Percentiles rank a stretch among this genome's conserved stretches.
phyloP scores from a whole-genome alignment of 768 basidiomycete genomes.

The Lactarius hatsudake region DNA sequence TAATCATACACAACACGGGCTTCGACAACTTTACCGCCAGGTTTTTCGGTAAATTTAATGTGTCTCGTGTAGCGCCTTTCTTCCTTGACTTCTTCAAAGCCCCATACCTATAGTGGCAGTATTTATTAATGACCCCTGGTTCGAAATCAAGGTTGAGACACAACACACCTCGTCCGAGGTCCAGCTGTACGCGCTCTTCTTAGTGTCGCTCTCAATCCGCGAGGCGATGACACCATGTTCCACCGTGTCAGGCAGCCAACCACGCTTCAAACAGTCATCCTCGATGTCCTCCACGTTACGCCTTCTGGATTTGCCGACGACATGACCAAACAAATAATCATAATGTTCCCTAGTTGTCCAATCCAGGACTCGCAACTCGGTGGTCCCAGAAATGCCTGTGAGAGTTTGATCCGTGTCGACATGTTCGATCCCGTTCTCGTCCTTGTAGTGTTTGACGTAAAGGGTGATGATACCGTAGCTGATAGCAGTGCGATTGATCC shows the following conservation, averaged over 20 bases:
- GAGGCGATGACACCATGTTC: constrained; percentile 37
- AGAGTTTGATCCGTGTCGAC: constrained; percentile 63
- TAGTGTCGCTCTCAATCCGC: constrained; percentile 53
- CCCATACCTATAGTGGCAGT: constrained; percentile 15
- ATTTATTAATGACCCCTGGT: background rate
- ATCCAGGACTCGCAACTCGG: constrained; percentile 52
- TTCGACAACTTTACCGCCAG: constrained; percentile 21
- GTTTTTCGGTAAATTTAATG: constrained; percentile 14
- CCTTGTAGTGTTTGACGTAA: constrained; percentile 56
- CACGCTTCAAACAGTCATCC: constrained; percentile 38
- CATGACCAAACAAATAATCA: constrained; percentile 59
- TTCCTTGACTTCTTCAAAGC: constrained; percentile 23
- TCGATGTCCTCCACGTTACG: constrained; percentile 33
- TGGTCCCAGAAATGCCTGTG: constrained; percentile 55
- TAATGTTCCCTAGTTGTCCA: constrained; percentile 49
- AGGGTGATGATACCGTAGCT: constrained; percentile 55
- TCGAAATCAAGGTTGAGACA: background rate
- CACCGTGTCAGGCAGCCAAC: constrained; percentile 41
- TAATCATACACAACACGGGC: constrained; percentile 31
- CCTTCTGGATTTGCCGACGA: constrained; percentile 42
- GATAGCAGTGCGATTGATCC: constrained; percentile 66
- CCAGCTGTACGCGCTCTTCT: constrained; percentile 61
- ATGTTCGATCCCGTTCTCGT: constrained; percentile 55
- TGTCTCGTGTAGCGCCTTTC: constrained; percentile 21
- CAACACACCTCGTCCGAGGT: constrained; percentile 54